These are phyloP conservation scores for Monascus purpureus DNA, from an alignment of 495 filamentous ascomycete genomes.

Conservation along the genomic window DNA sequence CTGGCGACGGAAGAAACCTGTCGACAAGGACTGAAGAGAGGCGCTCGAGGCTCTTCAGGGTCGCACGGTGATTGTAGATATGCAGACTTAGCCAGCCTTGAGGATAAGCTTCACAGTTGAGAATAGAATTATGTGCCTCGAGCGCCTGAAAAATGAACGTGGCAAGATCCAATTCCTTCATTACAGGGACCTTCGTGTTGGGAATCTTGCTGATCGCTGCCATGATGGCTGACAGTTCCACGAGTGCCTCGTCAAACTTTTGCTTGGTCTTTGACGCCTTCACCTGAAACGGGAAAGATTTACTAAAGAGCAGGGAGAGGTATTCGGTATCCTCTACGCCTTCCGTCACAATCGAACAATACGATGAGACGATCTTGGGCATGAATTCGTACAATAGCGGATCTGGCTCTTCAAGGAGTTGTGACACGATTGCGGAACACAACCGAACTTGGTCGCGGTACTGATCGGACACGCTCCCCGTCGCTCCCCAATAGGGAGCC, in stretches of 20 bases:
- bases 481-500: slow-evolving; percentile 82
- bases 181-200: slow-evolving; percentile 31
- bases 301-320: slow-evolving; percentile 79
- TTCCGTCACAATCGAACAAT: slow-evolving; percentile 54
- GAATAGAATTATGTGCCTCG: slow-evolving; percentile 75
- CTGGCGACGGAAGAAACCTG: slow-evolving; percentile 68
- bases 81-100: slow-evolving; percentile 81
- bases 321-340: slow-evolving; percentile 50
- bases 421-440: slow-evolving; percentile 79
- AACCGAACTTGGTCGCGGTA: slow-evolving; percentile 89
- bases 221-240: slow-evolving; percentile 79
- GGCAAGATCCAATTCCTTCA: slow-evolving; percentile 63
- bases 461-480: slow-evolving; percentile 57
- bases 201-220: slow-evolving; percentile 64
- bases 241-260: slow-evolving; percentile 74
- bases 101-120: slow-evolving; percentile 84
- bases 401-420: slow-evolving; percentile 64
- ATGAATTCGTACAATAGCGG: slow-evolving; percentile 75
- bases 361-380: slow-evolving; percentile 81
- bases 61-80: slow-evolving; percentile 87
- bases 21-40: slow-evolving; percentile 63
- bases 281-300: slow-evolving; percentile 76
- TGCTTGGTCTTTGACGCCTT: slow-evolving; percentile 46
- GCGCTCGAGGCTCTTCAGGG: slow-evolving; percentile 77
- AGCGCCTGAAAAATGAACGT: slow-evolving; percentile 55